These are phyloP conservation scores for Penicillium arizonense DNA, from an alignment of 495 filamentous ascomycete genomes.

Conservation along the genomic window DNA sequence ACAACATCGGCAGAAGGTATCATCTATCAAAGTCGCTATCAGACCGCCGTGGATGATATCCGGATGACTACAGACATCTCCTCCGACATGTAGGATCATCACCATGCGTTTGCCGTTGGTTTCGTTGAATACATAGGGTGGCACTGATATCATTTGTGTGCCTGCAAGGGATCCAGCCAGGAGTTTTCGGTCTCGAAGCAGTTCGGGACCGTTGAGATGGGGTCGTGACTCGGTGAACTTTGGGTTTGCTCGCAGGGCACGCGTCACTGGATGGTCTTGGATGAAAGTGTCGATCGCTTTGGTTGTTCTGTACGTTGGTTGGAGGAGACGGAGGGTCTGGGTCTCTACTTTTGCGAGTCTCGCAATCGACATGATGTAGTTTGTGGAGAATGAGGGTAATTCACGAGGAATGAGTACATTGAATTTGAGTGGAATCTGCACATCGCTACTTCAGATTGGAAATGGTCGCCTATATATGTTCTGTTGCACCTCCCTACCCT, in stretches of 20 bases:
- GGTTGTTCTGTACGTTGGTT: background rate
- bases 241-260: conserved; percentile 59
- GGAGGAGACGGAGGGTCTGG: background rate
- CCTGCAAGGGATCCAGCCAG: conserved; percentile 77
- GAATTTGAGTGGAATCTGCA: too few species aligned
- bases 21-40: conserved; percentile 84
- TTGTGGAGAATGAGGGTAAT: too few species aligned
- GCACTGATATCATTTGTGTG: conserved; percentile 68
- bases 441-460: too few species aligned
- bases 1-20: conserved; percentile 82
- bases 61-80: conserved; percentile 78
- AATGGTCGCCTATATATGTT: too few species aligned
- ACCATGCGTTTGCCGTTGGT: conserved; percentile 64
- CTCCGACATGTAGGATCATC: conserved; percentile 72
- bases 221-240: conserved; percentile 72
- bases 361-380: too few species aligned
- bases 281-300: conserved; percentile 64
- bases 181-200: conserved; percentile 64
- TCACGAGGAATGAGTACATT: too few species aligned
- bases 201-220: conserved; percentile 71
- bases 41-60: conserved; percentile 88
- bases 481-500: too few species aligned
- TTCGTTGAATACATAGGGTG: conserved; percentile 71
- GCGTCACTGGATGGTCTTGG: conserved; percentile 65
- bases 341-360: too few species aligned